Evolutionary conservation across 2,329 filamentous ascomycete genomes (phyloP).

Genomic region (Emericellopsis cladophorae): DNA sequence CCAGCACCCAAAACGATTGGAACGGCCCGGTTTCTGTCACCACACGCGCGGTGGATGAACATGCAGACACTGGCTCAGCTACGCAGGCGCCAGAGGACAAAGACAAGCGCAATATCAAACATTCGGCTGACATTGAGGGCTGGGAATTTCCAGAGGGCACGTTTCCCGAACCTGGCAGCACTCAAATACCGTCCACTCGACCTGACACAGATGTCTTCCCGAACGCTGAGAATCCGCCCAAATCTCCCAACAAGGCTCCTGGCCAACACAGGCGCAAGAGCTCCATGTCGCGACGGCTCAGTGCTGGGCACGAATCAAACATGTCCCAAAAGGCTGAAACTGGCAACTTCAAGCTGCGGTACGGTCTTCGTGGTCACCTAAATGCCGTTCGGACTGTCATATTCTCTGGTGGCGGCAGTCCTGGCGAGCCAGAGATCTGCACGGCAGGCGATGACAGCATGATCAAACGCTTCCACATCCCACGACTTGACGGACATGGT

Average conservation of each 20-base stretch:
- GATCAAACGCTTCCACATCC: conserved; percentile 94
- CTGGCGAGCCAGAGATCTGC: conserved; percentile 91
- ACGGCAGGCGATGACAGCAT: conserved; percentile 91
- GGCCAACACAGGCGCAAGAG: conserved; percentile 68
- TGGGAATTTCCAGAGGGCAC: conserved; percentile 87
- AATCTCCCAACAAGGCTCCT: conserved; percentile 62
- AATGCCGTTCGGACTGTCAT: conserved; percentile 91
- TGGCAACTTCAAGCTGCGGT: conserved; percentile 80
- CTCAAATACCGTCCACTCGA: conserved; percentile 38
- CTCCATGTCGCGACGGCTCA: conserved; percentile 58
- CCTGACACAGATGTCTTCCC: conserved; percentile 86
- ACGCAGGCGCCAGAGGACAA: conserved; percentile 23
- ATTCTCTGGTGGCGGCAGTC: conserved; percentile 91
- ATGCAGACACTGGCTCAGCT: conserved; percentile 11
- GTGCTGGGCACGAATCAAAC: conserved; percentile 52
- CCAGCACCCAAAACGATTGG: conserved; percentile 16
- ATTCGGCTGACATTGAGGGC: conserved; percentile 42
- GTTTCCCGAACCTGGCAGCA: conserved; percentile 41
- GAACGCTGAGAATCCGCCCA: conserved; percentile 64
- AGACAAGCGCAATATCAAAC: conserved; percentile 34
- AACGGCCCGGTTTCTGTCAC: conserved; percentile 17
- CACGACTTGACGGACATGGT: conserved; percentile 53
- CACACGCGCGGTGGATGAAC: conserved; percentile 20
- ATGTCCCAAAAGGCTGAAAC: conserved; percentile 50
- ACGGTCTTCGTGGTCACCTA: conserved; percentile 81